phyloP scores from a whole-genome alignment of 257 asterid genomes.

The Osmanthus fragrans region DNA sequence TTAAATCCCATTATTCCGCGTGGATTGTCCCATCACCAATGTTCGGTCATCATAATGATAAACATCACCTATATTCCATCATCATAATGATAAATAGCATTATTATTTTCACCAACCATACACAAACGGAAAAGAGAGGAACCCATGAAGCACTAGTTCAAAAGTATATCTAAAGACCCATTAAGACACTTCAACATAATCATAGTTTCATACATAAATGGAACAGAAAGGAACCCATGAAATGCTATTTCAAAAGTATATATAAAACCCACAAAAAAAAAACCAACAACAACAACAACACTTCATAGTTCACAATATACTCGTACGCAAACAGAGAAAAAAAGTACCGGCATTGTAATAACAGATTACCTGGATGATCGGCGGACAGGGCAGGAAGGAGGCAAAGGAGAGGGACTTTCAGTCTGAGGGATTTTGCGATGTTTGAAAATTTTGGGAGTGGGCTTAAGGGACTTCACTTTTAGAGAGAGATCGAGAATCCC shows the following conservation, averaged over 20 bases:
- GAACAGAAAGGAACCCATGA: background rate
- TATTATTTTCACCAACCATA: background rate
- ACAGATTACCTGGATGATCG: constrained; percentile 76
- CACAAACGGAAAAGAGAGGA: background rate
- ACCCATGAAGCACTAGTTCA: background rate
- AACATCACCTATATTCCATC: too few species aligned
- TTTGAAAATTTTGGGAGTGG: constrained; percentile 30
- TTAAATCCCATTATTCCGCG: too few species aligned
- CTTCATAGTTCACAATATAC: background rate
- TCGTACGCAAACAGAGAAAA: background rate
- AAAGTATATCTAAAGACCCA: background rate
- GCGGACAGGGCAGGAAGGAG: constrained; percentile 61
- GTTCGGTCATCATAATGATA: too few species aligned
- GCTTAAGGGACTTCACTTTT: constrained; percentile 48
- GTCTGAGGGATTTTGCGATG: constrained; percentile 31
- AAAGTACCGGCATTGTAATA: background rate
- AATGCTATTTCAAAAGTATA: background rate
- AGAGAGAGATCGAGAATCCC: constrained; percentile 76
- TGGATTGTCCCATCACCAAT: too few species aligned
- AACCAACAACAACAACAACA: too few species aligned
- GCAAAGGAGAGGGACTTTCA: constrained; percentile 36
- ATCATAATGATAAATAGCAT: too few species aligned
- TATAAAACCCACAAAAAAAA: background rate
- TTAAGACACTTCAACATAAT: background rate
- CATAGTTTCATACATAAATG: background rate